phyloP scores from a whole-genome alignment of 2,329 filamentous ascomycete genomes.

The Clonostachys solani region DNA sequence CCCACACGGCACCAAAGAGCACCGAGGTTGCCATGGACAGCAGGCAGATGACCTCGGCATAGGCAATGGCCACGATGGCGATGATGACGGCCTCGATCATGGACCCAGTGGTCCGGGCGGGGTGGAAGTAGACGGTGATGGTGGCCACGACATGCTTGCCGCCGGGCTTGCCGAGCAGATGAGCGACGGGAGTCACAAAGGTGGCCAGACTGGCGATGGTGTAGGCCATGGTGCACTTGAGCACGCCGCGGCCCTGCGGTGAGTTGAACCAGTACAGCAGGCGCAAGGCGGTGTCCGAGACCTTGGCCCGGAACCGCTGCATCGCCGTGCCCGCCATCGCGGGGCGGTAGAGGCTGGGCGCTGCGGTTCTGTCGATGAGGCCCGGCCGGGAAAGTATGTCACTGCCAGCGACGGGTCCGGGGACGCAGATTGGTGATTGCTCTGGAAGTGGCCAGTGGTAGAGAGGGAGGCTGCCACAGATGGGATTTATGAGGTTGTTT shows the following conservation, averaged over 20 bases:
- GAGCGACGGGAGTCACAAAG: conserved; percentile 69
- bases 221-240: conserved; percentile 92
- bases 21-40: conserved; percentile 87
- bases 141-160: conserved; percentile 94
- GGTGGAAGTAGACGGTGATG: conserved; percentile 92
- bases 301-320: no score
- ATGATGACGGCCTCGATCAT: conserved; percentile 85
- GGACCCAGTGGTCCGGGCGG: conserved; percentile 77
- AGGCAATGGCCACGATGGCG: conserved; percentile 73
- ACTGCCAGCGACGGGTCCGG: no score
- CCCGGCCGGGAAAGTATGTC: no score
- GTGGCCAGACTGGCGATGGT: conserved; percentile 81
- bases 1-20: conserved; percentile 64
- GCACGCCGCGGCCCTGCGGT: conserved; percentile 70
- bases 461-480: no score
- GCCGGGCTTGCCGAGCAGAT: conserved; percentile 75
- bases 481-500: no score
- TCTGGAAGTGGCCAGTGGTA: no score
- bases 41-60: conserved; percentile 64
- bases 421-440: no score
- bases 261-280: conserved; percentile 55
- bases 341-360: no score
- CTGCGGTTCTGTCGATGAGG: no score
- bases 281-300: no score
- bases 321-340: no score